Evolutionary conservation across 106 monocot species (phyloP), one percentile per base, ranked within the genome.

Genomic region (Apostasia ramifera): DNA sequence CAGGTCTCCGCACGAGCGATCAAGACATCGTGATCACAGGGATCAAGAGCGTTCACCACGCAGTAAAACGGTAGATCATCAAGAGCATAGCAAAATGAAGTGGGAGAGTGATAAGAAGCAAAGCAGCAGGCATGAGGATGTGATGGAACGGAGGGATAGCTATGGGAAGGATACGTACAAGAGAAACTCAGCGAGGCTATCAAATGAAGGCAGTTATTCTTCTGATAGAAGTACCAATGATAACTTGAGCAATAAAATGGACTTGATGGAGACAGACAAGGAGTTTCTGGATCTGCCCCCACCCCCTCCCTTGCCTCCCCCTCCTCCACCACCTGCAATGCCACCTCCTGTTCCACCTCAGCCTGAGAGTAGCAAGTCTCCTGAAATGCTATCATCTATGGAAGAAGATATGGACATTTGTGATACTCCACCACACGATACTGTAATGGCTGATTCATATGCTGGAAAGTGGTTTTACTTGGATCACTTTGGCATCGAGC

Each of bases 381-480:
- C 69, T 74, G 91, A 91, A 74, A 75, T 80, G 45, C 57, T 57
- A 43, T 59, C 81, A 41, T 93, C 86, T 39, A 99, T 99, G 98
- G 93, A 93, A 70, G 98, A 99, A 76, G 98, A 99, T 78, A 99
- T 99, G 98, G 98, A 99, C 70, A 99, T 99, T 67, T 99, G 90
- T 55, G 88, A 93, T 71, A 99, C 98, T 40, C 98, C 98, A 59
- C 98, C 98, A 1, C 98, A 93, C 80, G 62, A 50, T 78, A 58
- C 51, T 40, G 13, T 49, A 14, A 53, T 55, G 6, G 53, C 70
- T 70, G 87, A 86, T 38, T 39, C 66, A 11, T 61, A 70, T 57
- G 57, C 69, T 52, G 98, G 93, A 11, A 93, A 84, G 76, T 99
- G 98, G 98, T 88, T 76, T 82, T 90, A 93, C 78, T 76, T 99